phyloP scores from a whole-genome alignment of 2,329 filamentous ascomycete genomes.

The Lachnellula suecica region DNA sequence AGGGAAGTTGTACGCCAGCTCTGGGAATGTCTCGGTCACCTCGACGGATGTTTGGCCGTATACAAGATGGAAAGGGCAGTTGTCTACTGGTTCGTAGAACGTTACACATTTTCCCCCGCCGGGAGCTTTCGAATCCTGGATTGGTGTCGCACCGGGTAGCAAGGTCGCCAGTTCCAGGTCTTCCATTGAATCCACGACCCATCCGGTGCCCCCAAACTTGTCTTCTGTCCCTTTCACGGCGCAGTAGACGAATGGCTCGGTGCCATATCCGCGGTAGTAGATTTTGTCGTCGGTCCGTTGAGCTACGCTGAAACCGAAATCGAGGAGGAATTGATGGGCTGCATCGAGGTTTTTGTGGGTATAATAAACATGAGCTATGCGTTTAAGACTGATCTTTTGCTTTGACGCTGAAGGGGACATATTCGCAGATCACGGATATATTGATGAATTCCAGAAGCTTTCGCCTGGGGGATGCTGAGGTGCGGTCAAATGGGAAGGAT shows the following conservation, averaged over 20 bases:
- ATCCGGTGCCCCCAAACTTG: conserved; percentile 55
- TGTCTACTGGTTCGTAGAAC: conserved; percentile 47
- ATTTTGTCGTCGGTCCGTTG: conserved; percentile 37
- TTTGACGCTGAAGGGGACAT: conserved; percentile 27
- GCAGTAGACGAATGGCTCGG: conserved; percentile 57
- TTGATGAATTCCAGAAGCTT: background rate
- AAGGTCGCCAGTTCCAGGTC: conserved; percentile 49
- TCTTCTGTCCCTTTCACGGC: conserved; percentile 45
- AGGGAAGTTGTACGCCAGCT: background rate
- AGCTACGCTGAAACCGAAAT: conserved; percentile 33
- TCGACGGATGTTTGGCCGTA: conserved; percentile 37
- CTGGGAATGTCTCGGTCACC: conserved; percentile 42
- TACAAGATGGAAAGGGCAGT: conserved; percentile 51
- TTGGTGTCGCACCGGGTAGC: conserved; percentile 44
- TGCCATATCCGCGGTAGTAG: conserved; percentile 60
- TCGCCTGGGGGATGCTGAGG: background rate
- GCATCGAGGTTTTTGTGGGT: conserved; percentile 22
- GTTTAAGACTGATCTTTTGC: conserved; percentile 31
- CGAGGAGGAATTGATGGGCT: conserved; percentile 21
- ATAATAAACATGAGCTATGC: conserved; percentile 29
- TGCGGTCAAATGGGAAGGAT: background rate
- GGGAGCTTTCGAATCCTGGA: conserved; percentile 47
- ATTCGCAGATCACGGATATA: background rate
- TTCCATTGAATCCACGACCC: conserved; percentile 52
- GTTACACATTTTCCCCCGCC: conserved; percentile 52